Conservation (phyloP, 2,329 filamentous ascomycete genomes). For the Aspergillus nomiae region DNA sequence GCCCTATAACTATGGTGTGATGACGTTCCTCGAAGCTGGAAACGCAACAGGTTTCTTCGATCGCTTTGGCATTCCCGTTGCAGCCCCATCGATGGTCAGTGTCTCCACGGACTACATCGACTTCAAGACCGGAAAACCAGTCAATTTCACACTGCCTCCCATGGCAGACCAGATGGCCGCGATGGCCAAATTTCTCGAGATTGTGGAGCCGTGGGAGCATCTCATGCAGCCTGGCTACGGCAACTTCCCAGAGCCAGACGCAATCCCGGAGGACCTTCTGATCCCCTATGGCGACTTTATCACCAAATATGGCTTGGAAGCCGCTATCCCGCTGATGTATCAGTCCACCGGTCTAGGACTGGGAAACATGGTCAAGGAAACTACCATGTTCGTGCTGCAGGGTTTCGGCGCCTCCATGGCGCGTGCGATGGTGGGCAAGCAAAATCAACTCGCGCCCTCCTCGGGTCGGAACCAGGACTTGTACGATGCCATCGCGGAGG, state of each 20-base stretch:
- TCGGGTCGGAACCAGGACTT: conserved; percentile 42
- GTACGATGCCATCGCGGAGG: conserved; percentile 42
- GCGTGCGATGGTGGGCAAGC: conserved; percentile 34
- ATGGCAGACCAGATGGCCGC: conserved; percentile 14
- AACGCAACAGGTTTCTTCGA: conserved; percentile 22
- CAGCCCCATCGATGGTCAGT: not conserved
- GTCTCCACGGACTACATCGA: conserved; percentile 18
- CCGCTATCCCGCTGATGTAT: conserved; percentile 18
- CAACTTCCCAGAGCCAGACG: conserved; percentile 17
- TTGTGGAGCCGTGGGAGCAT: conserved; percentile 21
- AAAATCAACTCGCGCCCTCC: conserved; percentile 32
- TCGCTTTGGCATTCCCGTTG: conserved; percentile 20
- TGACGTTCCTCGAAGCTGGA: conserved; percentile 20
- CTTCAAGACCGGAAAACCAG: conserved; percentile 18
- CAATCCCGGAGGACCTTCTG: conserved; percentile 25
- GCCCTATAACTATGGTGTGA: conserved; percentile 23
- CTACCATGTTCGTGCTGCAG: conserved; percentile 18
- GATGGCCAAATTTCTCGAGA: conserved; percentile 21
- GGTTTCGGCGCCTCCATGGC: conserved; percentile 20
- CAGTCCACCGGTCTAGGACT: conserved; percentile 18
- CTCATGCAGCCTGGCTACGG: conserved; percentile 19
- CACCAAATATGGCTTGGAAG: conserved; percentile 23
- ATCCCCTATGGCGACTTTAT: conserved; percentile 25
- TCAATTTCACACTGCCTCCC: conserved; percentile 10
- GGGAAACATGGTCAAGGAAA: conserved; percentile 15